A percentile compares a stretch with the other conserved stretches of the same genome.
Evolutionary conservation across 768 basidiomycete species (phyloP).

Genomic region (Holtermanniella nyarrowii): DNA sequence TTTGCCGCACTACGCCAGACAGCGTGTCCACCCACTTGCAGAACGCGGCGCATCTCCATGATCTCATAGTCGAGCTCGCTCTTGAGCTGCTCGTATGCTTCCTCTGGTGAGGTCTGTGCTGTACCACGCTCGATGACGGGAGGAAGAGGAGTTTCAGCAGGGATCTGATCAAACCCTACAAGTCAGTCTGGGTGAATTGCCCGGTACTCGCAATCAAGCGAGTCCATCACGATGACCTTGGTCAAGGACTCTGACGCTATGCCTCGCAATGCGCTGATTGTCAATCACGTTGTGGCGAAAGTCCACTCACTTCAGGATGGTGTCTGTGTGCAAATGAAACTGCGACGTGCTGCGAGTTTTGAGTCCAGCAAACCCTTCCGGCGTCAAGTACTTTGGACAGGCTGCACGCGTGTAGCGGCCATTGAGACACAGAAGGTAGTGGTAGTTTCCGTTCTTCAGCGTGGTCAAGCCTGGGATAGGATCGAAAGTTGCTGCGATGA

Average conservation of each 20-base stretch:
- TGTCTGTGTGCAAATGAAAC: constrained; percentile 63
- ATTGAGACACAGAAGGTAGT: constrained; percentile 50
- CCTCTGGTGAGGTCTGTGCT: constrained; percentile 41
- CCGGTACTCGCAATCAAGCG: constrained; percentile 43
- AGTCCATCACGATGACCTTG: constrained; percentile 62
- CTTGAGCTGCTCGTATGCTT: constrained; percentile 36
- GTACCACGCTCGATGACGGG: constrained; percentile 1
- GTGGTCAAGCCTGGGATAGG: constrained; percentile 40
- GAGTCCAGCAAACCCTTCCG: constrained; percentile 51
- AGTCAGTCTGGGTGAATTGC: not conserved
- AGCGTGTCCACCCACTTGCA: constrained; percentile 53
- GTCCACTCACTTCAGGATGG: constrained; percentile 52
- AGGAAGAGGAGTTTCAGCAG: constrained; percentile 25
- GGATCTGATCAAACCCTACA: constrained; percentile 39
- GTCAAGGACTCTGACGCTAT: constrained; percentile 49
- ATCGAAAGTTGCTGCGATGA: constrained; percentile 42
- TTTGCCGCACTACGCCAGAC: constrained; percentile 59
- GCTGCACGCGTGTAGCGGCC: constrained; percentile 54
- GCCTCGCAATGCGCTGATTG: constrained; percentile 45
- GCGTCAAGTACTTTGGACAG: constrained; percentile 55
- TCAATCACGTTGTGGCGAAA: not conserved
- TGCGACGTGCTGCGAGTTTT: constrained; percentile 44
- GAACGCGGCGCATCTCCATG: constrained; percentile 49
- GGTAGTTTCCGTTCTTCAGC: constrained; percentile 50
- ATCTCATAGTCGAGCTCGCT: constrained; percentile 51